Percentiles rank a stretch among this genome's conserved stretches.
These are phyloP conservation scores for Petunia secreta DNA, from an alignment of 257 asterid species.

Conservation along the genomic window DNA sequence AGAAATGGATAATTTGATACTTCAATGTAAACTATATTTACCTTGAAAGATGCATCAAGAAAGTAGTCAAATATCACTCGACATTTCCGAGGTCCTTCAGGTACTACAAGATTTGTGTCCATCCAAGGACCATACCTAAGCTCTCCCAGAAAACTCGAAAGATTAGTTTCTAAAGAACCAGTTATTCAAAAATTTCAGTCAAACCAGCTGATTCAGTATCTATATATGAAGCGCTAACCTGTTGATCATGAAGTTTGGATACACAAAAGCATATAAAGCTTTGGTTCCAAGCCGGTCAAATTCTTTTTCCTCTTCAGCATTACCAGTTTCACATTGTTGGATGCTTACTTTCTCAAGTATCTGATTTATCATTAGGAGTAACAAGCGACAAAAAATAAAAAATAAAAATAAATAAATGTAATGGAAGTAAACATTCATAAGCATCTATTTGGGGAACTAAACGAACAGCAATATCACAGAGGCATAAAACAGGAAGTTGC, in stretches of 20 bases:
- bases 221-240: conserved; percentile 47
- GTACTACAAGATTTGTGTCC: conserved; percentile 87
- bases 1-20: neutral
- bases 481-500: neutral
- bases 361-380: conserved; percentile 35
- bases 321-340: conserved; percentile 63
- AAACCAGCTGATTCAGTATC: neutral
- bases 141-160: conserved; percentile 18
- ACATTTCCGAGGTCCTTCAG: conserved; percentile 79
- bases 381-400: conserved; percentile 8
- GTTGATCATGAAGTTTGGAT: conserved; percentile 93
- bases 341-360: conserved; percentile 82
- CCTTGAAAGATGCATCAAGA: conserved; percentile 72
- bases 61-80: conserved; percentile 84
- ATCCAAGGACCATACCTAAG: conserved; percentile 94
- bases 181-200: neutral
- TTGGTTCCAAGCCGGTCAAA: conserved; percentile 67
- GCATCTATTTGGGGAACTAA: neutral
- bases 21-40: conserved; percentile 30
- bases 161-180: neutral
- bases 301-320: conserved; percentile 38
- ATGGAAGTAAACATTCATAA: neutral
- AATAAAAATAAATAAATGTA: neutral
- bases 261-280: conserved; percentile 75
- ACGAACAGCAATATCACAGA: neutral